A percentile compares a stretch with the other conserved stretches of the same genome.
These are phyloP conservation scores for Aspergillus costaricaensis DNA, from an alignment of 2,329 filamentous ascomycete genomes.

Conservation along the genomic window DNA sequence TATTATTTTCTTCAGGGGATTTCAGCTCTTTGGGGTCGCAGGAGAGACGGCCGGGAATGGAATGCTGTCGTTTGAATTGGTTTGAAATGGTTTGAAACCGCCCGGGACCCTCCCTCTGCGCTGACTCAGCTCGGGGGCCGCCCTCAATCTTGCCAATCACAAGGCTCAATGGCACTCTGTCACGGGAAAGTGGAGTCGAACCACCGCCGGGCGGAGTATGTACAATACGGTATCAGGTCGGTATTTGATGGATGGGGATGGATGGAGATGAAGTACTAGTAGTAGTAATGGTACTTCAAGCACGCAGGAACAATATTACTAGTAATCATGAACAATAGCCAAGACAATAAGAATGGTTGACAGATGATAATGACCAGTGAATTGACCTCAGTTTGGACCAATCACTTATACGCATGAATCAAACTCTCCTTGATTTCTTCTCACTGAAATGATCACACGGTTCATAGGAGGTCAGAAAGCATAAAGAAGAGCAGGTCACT, in stretches of 20 bases:
- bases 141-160: constrained; percentile 10
- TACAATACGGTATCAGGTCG: neutral
- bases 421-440: too few species aligned
- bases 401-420: too few species aligned
- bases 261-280: neutral
- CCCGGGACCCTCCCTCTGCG: constrained; percentile 10
- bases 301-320: too few species aligned
- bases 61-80: neutral
- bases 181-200: constrained; percentile 5
- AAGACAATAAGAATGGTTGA: too few species aligned
- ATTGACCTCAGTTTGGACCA: too few species aligned
- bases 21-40: constrained; percentile 16
- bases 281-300: neutral
- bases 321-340: too few species aligned
- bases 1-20: constrained; percentile 16
- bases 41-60: constrained; percentile 26
- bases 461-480: too few species aligned
- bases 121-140: constrained; percentile 23
- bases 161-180: neutral
- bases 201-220: neutral
- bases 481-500: too few species aligned
- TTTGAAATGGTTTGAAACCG: constrained; percentile 14
- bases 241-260: neutral
- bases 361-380: too few species aligned
- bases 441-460: too few species aligned